Evolutionary conservation across 164 flowering plant species (phyloP), one percentile per base, ranked within the genome.

Genomic region (Vitis rupestris): DNA sequence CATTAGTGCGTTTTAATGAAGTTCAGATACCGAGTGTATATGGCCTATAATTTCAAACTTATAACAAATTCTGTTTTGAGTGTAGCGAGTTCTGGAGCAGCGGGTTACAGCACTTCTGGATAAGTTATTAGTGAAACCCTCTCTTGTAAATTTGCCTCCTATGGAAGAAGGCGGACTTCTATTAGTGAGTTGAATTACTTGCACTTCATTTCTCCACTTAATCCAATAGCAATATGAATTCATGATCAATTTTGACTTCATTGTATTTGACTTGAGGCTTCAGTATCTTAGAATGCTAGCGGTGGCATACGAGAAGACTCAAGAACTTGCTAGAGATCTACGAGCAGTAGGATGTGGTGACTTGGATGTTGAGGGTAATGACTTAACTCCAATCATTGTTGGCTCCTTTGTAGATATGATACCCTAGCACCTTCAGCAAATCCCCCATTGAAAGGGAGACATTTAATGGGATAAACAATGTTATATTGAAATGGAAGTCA

Each of bases 221-320:
- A 11, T 11, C 10, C n/a, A 13, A 69, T 76, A 14, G 64, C 10
- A 55, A 11, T 65, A 55, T 61, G 58, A 76, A 23, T 12, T 55
- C 47, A 55, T 11, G 30, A 48, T 63, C 44, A 23, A 55, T 71
- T 13, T 70, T 87, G 50, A 78, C 72, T 61, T 71, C 10, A 74
- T 61, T 72, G 14, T 70, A 55, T 70, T 74, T 76, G 65, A 59
- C 57, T 70, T 68, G 79, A 59, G 75, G 65, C 51, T 81, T 78
- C 89, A 96, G 99, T 93, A 92, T 84, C 97, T 93, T 60, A 92
- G 97, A 85, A 79, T 93, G 87, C 83, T 96, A 65, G 97, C 97
- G 44, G 91, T 96, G 75, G 94, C 97, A 62, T 93, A 96, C 80
- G 97, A 96, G 78, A 96, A 90, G 84, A 96, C 99, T 17, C 87